phyloP scores from a whole-genome alignment of 257 asterid species.

The Solanum piurae region DNA sequence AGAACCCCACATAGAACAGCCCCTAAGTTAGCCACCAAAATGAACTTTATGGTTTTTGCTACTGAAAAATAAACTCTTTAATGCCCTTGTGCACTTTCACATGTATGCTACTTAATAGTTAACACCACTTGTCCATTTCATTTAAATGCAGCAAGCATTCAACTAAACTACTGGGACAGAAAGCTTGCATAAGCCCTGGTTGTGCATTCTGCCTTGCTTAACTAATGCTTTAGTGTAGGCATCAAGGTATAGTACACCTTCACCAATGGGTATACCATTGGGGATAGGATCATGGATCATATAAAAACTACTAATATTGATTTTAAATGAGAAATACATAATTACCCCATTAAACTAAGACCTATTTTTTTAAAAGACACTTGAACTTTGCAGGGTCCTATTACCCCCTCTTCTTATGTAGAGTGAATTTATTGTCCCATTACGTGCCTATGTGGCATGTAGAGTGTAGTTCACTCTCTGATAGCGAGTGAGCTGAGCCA shows the following conservation, averaged over 20 bases:
- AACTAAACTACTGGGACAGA: not conserved
- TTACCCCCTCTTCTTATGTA: no score
- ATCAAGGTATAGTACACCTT: not conserved
- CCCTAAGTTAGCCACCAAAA: not conserved
- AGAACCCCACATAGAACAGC: not conserved
- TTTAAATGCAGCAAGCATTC: not conserved
- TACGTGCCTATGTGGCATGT: no score
- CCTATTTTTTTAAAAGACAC: no score
- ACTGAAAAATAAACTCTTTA: not conserved
- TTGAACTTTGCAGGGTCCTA: no score
- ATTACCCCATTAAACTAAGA: no score
- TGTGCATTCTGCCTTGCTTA: not conserved
- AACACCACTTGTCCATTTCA: not conserved
- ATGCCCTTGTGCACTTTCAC: not conserved
- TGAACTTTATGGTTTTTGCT: not conserved
- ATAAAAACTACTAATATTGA: not conserved
- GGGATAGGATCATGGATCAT: not conserved
- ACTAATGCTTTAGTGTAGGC: not conserved
- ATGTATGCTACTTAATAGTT: not conserved
- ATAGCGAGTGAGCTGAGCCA: no score
- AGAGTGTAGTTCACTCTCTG: no score
- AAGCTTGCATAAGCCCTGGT: not conserved
- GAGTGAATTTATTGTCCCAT: no score
- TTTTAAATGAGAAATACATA: no score
- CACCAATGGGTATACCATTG: not conserved